phyloP scores from a whole-genome alignment of 148 eudicot genomes.

The Drosera capensis region DNA sequence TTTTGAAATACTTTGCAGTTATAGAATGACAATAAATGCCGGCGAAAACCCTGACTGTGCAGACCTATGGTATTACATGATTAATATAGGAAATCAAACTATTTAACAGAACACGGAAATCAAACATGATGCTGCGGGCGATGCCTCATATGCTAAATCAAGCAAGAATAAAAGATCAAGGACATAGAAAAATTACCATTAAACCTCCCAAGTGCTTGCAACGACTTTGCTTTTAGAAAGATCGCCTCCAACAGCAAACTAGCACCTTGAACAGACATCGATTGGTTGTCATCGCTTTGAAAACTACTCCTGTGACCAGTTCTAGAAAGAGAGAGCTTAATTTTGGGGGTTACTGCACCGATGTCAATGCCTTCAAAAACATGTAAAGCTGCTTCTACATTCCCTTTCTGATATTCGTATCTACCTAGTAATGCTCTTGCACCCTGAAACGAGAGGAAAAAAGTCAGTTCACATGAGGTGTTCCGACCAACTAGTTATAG shows the following conservation, averaged over 20 bases:
- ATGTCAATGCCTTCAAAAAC: constrained; percentile 93
- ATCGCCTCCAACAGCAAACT: constrained; percentile 65
- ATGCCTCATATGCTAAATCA: neutral
- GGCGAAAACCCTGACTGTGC: too few relatives aligned
- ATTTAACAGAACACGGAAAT: neutral
- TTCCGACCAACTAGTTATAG: neutral
- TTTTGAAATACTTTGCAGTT: too few relatives aligned
- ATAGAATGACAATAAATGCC: too few relatives aligned
- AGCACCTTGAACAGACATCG: constrained; percentile 61
- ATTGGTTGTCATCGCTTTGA: constrained; percentile 24
- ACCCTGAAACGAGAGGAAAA: constrained; percentile 34
- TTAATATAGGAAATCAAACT: too few relatives aligned
- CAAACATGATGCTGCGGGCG: neutral
- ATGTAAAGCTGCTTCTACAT: constrained; percentile 76
- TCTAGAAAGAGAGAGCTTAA: constrained; percentile 44
- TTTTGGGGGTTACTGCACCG: constrained; percentile 46
- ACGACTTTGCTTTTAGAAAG: constrained; percentile 71
- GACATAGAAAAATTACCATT: constrained; percentile 31
- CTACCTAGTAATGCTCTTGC: constrained; percentile 93
- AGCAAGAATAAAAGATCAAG: neutral
- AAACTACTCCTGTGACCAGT: constrained; percentile 33
- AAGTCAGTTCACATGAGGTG: neutral
- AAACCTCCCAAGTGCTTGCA: constrained; percentile 65
- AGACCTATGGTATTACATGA: too few relatives aligned
- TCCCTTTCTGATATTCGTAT: constrained; percentile 87